phyloP scores from a whole-genome alignment of 2,329 filamentous ascomycete species.

The Colletotrichum orbiculare region DNA sequence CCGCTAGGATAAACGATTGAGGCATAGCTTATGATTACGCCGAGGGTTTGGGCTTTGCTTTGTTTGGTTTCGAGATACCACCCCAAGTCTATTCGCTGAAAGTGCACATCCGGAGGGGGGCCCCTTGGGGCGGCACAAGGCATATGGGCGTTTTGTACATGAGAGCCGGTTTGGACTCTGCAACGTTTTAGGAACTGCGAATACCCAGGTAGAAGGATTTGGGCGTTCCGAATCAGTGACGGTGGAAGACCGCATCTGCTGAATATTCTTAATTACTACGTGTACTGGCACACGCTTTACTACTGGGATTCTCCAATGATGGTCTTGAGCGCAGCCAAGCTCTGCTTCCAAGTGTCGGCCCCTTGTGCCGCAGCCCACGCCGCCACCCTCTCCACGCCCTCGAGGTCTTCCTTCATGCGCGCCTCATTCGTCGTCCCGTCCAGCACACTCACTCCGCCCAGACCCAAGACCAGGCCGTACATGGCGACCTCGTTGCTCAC shows the following conservation, averaged over 20 bases:
- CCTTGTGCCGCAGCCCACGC: conserved; percentile 57
- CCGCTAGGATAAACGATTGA: conserved; percentile 6
- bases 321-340: conserved; percentile 60
- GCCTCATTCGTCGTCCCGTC: conserved; percentile 57
- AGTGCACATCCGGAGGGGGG: not conserved
- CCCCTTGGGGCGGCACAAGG: not conserved
- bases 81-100: conserved; percentile 21
- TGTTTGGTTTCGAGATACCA: conserved; percentile 30
- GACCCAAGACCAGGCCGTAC: conserved; percentile 61
- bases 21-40: not conserved
- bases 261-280: conserved; percentile 12
- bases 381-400: conserved; percentile 53
- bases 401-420: conserved; percentile 63
- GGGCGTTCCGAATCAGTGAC: conserved; percentile 13
- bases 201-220: conserved; percentile 33
- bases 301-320: conserved; percentile 28
- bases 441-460: conserved; percentile 55
- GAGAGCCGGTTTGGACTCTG: not conserved
- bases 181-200: conserved; percentile 4
- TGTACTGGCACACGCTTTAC: not conserved
- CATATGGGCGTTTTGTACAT: conserved; percentile 8
- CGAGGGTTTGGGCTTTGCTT: conserved; percentile 15
- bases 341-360: conserved; percentile 58
- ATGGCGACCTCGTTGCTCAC: conserved; percentile 54
- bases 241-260: not conserved